phyloP scores from a whole-genome alignment of 2,329 filamentous ascomycete genomes.

The Zopfia rhizophila region DNA sequence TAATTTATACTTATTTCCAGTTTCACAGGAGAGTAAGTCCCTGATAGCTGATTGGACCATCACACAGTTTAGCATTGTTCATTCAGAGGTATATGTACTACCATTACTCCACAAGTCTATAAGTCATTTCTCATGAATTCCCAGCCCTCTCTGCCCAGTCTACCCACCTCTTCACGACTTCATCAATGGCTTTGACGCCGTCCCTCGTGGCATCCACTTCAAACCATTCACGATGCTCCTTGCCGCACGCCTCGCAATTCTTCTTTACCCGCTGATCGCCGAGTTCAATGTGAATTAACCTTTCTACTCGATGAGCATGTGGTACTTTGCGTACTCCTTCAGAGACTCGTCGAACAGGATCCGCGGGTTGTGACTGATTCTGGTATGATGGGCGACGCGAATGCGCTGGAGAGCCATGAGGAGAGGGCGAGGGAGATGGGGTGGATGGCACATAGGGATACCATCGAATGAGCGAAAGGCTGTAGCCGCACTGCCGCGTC shows the following conservation, averaged over 20 bases:
- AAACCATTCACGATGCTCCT: conserved; percentile 94
- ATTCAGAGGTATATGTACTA: not conserved
- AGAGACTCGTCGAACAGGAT: conserved; percentile 22
- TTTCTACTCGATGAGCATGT: conserved; percentile 87
- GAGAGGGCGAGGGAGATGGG: conserved; percentile 34
- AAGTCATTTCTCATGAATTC: no score
- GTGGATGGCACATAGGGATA: conserved; percentile 77
- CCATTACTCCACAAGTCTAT: no score
- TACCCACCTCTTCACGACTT: conserved; percentile 85
- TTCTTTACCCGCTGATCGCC: conserved; percentile 66
- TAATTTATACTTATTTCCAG: no score
- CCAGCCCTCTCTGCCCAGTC: conserved; percentile 74
- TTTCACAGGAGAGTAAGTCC: no score
- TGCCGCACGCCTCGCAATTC: conserved; percentile 80
- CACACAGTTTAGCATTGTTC: not conserved
- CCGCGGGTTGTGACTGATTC: conserved; percentile 23
- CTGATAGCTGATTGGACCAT: no score
- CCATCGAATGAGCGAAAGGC: conserved; percentile 86
- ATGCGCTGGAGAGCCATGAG: conserved; percentile 38
- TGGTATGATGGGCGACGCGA: conserved; percentile 36
- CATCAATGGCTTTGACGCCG: conserved; percentile 74
- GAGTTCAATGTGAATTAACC: conserved; percentile 91
- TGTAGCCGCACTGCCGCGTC: conserved; percentile 91
- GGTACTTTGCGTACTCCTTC: conserved; percentile 73
- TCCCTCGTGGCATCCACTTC: conserved; percentile 80